Conservation (phyloP, 2,329 filamentous ascomycete species). For the Colletotrichum chlorophyti region DNA sequence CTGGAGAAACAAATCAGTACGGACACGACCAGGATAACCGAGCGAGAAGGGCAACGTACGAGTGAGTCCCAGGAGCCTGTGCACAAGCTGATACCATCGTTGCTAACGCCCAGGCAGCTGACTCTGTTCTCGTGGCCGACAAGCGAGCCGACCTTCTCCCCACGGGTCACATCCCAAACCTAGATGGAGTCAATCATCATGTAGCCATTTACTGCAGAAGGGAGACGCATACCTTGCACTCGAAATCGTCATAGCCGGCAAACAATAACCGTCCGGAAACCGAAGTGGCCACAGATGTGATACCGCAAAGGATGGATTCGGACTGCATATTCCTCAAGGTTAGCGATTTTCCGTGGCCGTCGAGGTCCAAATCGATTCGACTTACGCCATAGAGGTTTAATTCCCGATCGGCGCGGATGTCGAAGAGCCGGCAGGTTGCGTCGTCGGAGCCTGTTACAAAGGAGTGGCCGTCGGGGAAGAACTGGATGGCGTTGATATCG, state of each 20-base stretch:
- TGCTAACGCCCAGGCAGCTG: conserved; percentile 97
- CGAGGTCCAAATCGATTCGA: conserved; percentile 29
- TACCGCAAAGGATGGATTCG: conserved; percentile 95
- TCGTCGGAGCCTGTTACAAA: conserved; percentile 98
- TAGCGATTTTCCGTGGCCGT: conserved; percentile 15
- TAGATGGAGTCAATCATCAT: conserved; percentile 45
- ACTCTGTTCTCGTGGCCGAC: conserved; percentile 99
- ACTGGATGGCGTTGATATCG: conserved; percentile 99
- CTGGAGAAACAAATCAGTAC: conserved; percentile 52
- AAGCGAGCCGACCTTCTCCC: conserved; percentile 95
- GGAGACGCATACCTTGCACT: conserved; percentile 87
- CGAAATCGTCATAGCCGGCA: conserved; percentile 97
- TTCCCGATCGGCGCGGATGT: conserved; percentile 92
- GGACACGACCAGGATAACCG: conserved; percentile 48
- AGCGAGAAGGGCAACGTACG: conserved; percentile 65
- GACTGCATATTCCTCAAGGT: conserved; percentile 63
- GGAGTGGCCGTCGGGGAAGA: conserved; percentile 98
- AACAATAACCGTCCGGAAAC: conserved; percentile 95
- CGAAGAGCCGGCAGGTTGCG: conserved; percentile 95
- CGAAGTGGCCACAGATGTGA: conserved; percentile 97
- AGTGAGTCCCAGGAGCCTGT: conserved; percentile 99
- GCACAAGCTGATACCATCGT: conserved; percentile 98
- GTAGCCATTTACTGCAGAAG: neutral
- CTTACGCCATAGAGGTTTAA: conserved; percentile 73
- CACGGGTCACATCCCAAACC: conserved; percentile 98